Conservation (phyloP, 2,329 filamentous ascomycete species). For the Macroventuria anomochaeta region DNA sequence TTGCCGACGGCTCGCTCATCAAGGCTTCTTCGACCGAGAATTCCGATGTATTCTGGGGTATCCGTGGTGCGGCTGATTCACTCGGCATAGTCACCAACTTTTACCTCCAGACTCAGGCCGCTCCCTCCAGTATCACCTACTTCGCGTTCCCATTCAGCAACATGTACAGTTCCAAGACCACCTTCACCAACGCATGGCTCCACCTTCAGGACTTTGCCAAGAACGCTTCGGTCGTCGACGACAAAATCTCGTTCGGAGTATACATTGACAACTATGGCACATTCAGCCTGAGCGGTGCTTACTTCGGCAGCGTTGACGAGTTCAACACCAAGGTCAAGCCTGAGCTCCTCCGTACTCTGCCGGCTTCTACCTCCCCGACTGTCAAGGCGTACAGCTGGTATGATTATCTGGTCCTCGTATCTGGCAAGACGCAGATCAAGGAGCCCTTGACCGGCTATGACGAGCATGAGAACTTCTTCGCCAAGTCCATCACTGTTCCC, state of each 20-base stretch:
- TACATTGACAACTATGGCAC: constrained; percentile 47
- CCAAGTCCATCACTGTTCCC: constrained; percentile 51
- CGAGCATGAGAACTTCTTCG: constrained; percentile 50
- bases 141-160: constrained; percentile 35
- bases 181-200: constrained; percentile 49
- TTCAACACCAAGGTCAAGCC: constrained; percentile 50
- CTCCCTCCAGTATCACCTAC: constrained; percentile 38
- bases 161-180: constrained; percentile 36
- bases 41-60: constrained; percentile 51
- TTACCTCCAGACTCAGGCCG: constrained; percentile 43
- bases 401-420: constrained; percentile 53
- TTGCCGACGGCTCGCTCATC: constrained; percentile 49
- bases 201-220: constrained; percentile 52
- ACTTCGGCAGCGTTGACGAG: constrained; percentile 47
- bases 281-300: constrained; percentile 51
- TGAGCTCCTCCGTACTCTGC: constrained; percentile 49
- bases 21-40: constrained; percentile 43
- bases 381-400: constrained; percentile 45
- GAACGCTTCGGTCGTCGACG: constrained; percentile 51
- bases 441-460: constrained; percentile 45
- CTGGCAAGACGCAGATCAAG: constrained; percentile 36
- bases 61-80: constrained; percentile 52
- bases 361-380: constrained; percentile 29
- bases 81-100: constrained; percentile 51
- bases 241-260: constrained; percentile 51